Evolutionary conservation across 148 eudicot genomes (phyloP).

Genomic region (Silene conica): DNA sequence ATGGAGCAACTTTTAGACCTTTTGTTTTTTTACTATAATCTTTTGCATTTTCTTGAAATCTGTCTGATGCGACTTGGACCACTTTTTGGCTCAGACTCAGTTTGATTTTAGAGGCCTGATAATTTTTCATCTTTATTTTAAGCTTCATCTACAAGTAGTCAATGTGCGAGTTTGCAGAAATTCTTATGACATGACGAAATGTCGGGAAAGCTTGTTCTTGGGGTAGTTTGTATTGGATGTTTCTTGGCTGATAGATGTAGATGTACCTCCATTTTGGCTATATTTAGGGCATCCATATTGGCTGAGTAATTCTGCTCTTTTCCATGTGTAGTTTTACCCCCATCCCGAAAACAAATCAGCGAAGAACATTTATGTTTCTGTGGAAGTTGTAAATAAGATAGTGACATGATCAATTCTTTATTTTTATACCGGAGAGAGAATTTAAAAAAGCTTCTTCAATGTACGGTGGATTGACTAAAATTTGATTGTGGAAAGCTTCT

Average conservation of each 20-base stretch:
- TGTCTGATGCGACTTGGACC: background rate
- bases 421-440: too few species aligned
- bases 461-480: background rate
- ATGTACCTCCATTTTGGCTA: background rate
- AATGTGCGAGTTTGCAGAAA: background rate
- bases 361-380: background rate
- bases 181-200: background rate
- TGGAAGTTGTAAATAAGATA: background rate
- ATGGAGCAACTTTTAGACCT: slow-evolving; percentile 26
- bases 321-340: background rate
- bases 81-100: background rate
- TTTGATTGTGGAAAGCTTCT: background rate
- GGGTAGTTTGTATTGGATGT: background rate
- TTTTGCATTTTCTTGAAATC: background rate
- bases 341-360: background rate
- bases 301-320: too few species aligned
- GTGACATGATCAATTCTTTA: background rate
- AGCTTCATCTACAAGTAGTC: background rate
- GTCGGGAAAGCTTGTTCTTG: background rate
- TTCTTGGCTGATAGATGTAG: background rate
- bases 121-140: background rate
- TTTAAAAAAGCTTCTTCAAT: background rate
- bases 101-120: background rate
- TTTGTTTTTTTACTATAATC: background rate
- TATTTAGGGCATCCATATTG: too few species aligned